A percentile compares a stretch with the other conserved stretches of the same genome.
phyloP scores from a whole-genome alignment of 441 rosid species.

The Eutrema salsugineum region DNA sequence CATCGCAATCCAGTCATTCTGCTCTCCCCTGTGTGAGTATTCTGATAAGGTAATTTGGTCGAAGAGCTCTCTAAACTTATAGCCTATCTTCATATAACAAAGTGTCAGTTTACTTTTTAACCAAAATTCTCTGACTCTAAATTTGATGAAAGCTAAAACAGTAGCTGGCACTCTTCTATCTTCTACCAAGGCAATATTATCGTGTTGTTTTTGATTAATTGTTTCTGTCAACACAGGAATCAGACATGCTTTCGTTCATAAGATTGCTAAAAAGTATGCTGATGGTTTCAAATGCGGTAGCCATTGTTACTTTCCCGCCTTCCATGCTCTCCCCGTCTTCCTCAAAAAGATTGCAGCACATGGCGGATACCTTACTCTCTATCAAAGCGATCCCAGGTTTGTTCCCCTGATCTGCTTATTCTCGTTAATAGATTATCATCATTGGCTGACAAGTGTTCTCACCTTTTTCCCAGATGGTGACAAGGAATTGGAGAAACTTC shows the following conservation, averaged over 20 bases:
- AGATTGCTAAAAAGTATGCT: slow-evolving; percentile 76
- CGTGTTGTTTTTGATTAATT: neutral
- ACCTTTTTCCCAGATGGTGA: slow-evolving; percentile 62
- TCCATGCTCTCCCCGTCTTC: slow-evolving; percentile 66
- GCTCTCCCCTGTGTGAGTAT: slow-evolving; percentile 80
- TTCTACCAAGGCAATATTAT: neutral
- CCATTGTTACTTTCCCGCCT: slow-evolving; percentile 67
- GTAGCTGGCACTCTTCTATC: neutral
- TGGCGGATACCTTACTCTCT: slow-evolving; percentile 85
- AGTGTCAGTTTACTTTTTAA: neutral
- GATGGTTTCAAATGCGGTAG: slow-evolving; percentile 77
- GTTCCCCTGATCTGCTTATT: slow-evolving; percentile 8
- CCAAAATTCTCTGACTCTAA: neutral
- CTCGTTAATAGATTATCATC: neutral
- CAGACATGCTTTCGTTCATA: slow-evolving; percentile 81
- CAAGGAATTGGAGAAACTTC: slow-evolving; percentile 77
- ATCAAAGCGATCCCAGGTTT: slow-evolving; percentile 89
- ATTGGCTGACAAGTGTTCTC: neutral
- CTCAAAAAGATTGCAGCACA: slow-evolving; percentile 80
- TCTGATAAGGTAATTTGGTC: slow-evolving; percentile 55
- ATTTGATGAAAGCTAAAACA: neutral
- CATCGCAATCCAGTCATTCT: slow-evolving; percentile 83
- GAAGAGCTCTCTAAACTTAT: slow-evolving; percentile 1
- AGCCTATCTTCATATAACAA: neutral
- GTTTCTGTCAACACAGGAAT: slow-evolving; percentile 51